phyloP scores from a whole-genome alignment of 768 basidiomycete genomes.

The Tremella mesenterica region DNA sequence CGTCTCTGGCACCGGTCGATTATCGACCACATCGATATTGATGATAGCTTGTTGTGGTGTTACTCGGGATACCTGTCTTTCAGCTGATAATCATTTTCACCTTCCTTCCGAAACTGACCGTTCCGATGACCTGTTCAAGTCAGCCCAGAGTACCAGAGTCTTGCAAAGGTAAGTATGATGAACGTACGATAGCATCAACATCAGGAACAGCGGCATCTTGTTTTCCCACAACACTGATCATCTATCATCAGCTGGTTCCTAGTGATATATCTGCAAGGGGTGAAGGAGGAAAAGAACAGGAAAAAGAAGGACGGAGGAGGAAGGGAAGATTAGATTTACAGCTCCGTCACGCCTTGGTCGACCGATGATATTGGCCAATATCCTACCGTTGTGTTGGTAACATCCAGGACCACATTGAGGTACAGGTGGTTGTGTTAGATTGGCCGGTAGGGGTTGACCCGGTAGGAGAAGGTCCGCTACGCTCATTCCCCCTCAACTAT shows the following conservation, averaged over 20 bases:
- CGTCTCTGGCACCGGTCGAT: constrained; percentile 39
- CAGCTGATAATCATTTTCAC: background rate
- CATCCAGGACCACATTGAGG: constrained; percentile 39
- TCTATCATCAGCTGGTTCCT: constrained; percentile 8
- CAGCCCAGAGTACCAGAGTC: background rate
- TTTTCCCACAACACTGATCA: constrained; percentile 34
- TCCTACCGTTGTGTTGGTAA: constrained; percentile 32
- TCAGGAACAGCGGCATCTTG: constrained; percentile 38
- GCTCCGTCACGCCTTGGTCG: constrained; percentile 28
- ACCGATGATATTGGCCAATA: constrained; percentile 38
- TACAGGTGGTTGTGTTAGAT: constrained; percentile 25
- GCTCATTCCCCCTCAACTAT: background rate
- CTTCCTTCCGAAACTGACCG: constrained; percentile 13
- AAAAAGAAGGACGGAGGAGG: no score
- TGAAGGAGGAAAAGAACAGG: no score
- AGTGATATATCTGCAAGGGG: no score
- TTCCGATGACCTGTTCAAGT: constrained; percentile 31
- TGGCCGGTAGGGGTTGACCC: constrained; percentile 37
- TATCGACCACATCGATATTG: constrained; percentile 37
- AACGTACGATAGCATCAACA: constrained; percentile 34
- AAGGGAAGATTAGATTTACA: constrained; percentile 17
- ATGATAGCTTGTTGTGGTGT: constrained; percentile 44
- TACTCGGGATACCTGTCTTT: constrained; percentile 34
- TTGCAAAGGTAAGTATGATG: background rate
- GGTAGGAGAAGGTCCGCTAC: constrained; percentile 25